Base-by-base conservation (phyloP, 2,329 filamentous ascomycete genomes). In the Fonsecaea multimorphosa region DNA sequence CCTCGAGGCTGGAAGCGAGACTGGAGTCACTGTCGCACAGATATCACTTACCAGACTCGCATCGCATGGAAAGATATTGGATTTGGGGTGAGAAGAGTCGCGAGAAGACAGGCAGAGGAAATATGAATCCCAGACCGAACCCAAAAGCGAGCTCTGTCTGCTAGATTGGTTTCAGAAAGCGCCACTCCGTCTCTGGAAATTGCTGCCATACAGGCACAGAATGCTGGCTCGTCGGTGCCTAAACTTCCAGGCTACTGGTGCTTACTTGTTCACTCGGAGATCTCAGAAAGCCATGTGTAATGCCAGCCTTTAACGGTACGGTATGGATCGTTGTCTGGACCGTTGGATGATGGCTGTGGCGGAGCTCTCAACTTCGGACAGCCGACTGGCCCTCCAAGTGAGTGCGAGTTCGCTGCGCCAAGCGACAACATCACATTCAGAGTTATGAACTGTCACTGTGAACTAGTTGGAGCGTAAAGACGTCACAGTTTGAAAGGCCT, bases 81-180 rank as follows among this genome's bases (percentile, higher is more conserved):
- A 12, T 24, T 12, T 49, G 44, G 11, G 24, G 19, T 11, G 44
- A 24, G 24, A 9, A 27, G 22, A 49, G 7, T 49, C 44, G 19
- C 44, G 44, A 8, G 19, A 22, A 49, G 44, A 49, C 11, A 6
- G 9, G 19, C 1, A 49, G 19, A 24, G 19, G 44, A 49, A 49
- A 49, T 49, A 49, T 49, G 7, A 49, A 49, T 49, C 3, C 44
- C 44, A 24, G 3, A 9, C 22, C 44, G 44, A 5, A 12, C 44
- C 19, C 19, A n/a, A 49, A 49, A 3, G 44, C 19, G 19, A 24
- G 19, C 16, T 49, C 44, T 49, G 4, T 22, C 16, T 24, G 8
- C 44, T 49, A 49, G 44, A 49, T 49, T 22, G 14, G 44, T 49
- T 49, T 49, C 44, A 49, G 44, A 49, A 24, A 24, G 11, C 44